phyloP scores from a whole-genome alignment of 2,329 filamentous ascomycete genomes.

The Harringtonia lauricola region DNA sequence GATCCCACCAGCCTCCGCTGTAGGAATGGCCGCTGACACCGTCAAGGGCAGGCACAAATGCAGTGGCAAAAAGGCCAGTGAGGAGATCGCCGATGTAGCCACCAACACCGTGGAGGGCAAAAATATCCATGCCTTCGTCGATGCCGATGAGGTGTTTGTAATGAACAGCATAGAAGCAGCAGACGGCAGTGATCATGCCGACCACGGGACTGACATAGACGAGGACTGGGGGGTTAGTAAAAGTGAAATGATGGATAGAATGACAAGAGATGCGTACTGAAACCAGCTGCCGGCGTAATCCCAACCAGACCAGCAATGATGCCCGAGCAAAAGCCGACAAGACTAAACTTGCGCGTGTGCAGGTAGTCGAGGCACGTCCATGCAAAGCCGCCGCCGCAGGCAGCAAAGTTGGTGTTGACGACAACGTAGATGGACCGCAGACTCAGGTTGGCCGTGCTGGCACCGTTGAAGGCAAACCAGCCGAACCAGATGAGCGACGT shows the following conservation, averaged over 20 bases:
- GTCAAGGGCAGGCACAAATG: conserved; percentile 1
- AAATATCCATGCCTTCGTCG: conserved; percentile 49
- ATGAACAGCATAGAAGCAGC: conserved; percentile 34
- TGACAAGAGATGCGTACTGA: conserved; percentile 9
- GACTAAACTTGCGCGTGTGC: conserved; percentile 33
- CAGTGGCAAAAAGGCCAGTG: background rate
- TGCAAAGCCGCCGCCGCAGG: conserved; percentile 38
- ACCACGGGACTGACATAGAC: conserved; percentile 39
- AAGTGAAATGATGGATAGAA: background rate
- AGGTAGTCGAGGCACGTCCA: conserved; percentile 43
- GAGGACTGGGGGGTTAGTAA: conserved; percentile 21
- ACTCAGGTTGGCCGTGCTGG: conserved; percentile 36
- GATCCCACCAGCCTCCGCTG: background rate
- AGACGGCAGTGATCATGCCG: conserved; percentile 36
- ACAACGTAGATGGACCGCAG: conserved; percentile 42
- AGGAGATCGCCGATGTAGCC: conserved; percentile 34
- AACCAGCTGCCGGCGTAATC: conserved; percentile 47
- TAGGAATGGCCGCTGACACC: background rate
- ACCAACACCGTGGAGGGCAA: conserved; percentile 48
- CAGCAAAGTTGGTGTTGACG: conserved; percentile 48
- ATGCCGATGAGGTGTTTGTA: conserved; percentile 39
- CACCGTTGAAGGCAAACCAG: conserved; percentile 43
- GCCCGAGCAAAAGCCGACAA: conserved; percentile 40
- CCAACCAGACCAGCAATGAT: conserved; percentile 46
- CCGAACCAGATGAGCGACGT: conserved; percentile 57